Base-by-base conservation (phyloP, 345 rosid genomes). In the Capsella bursapastoris region DNA sequence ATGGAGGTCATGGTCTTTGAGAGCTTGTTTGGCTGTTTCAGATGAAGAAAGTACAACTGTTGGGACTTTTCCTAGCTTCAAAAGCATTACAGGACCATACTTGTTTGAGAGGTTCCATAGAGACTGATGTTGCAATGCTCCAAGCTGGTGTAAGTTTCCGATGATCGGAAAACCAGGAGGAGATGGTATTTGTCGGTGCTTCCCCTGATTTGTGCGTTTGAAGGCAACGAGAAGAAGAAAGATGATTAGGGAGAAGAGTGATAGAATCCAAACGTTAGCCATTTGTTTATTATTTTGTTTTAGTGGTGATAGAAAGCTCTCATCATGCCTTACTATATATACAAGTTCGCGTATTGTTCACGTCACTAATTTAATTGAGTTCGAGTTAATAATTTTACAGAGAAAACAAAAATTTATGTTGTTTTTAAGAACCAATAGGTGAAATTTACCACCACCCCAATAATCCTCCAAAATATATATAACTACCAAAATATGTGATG, bases 81-180 rank as follows among this genome's bases (percentile, higher is more conserved):
- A 52, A 9, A 63, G 50, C 74, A 81, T 58, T 7, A 77, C 79
- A 0, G 76, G 73, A 32, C 84, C 84, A 7, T 77, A 73, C 57
- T 51, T 58, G 13, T 37, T 28, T 27, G 81, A 68, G 45, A 81
- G 77, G 7, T 45, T 48, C 66, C 70, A 59, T 8, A 77, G 41
- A 58, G 81, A 73, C 10, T 69, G 72, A 45, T 81, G 84, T 18
- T 76, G 70, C 45, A 73, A 57, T 22, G 28, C 37, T 16, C 66
- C 56, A 9, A 78, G 31, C 56, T 78, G 82, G 27, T 65, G 80
- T 47, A 82, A 64, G 64, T 81, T 78, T 41, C 82, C 84, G 22
- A 75, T 15, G 14, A 78, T 34, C 2, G 84, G 84, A 60, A 75
- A 47, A 6, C 43, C 43, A 15, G 68, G 31, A 15, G 68, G 68